Evolutionary conservation across 139 green algal genomes (phyloP).

Genomic region (Tetradesmus obliquus): DNA sequence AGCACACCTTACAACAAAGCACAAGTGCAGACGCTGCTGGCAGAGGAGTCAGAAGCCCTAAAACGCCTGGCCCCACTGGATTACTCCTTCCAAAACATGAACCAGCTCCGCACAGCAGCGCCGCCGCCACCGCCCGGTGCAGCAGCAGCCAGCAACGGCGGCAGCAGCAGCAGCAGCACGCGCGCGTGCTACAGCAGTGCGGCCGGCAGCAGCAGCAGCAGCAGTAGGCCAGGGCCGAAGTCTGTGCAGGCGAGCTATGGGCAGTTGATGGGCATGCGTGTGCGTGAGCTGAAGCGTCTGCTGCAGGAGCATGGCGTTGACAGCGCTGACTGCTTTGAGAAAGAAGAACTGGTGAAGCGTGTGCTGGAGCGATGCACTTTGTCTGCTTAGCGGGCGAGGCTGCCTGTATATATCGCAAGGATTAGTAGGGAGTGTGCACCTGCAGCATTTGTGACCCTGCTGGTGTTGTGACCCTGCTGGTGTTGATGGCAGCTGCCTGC

Average conservation of each 20-base stretch:
- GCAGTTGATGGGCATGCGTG: constrained; percentile 52
- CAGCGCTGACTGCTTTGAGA: constrained; percentile 65
- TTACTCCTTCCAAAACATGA: background rate
- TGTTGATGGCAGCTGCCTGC: too few species aligned
- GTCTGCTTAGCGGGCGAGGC: background rate
- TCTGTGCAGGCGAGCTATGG: constrained; percentile 38
- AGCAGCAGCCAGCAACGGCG: background rate
- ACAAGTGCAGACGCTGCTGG: constrained; percentile 25
- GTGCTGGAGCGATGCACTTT: constrained; percentile 46
- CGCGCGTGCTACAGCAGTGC: background rate
- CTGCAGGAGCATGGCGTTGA: constrained; percentile 51
- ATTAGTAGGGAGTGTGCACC: too few species aligned
- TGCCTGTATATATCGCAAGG: too few species aligned
- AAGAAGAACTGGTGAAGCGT: constrained; percentile 50
- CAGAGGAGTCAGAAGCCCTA: constrained; percentile 1
- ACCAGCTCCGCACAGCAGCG: constrained; percentile 11
- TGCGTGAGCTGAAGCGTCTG: constrained; percentile 55
- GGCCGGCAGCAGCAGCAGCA: constrained; percentile 21
- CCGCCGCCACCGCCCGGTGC: constrained; percentile 13
- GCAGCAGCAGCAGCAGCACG: constrained; percentile 14
- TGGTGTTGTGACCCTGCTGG: too few species aligned
- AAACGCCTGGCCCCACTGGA: constrained; percentile 9
- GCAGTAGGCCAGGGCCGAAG: constrained; percentile 5
- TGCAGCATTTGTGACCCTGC: too few species aligned
- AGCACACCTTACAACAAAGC: background rate